Base-by-base conservation (phyloP, 225 moss, liverwort and hornwort species). In the Marchantia paleacea region DNA sequence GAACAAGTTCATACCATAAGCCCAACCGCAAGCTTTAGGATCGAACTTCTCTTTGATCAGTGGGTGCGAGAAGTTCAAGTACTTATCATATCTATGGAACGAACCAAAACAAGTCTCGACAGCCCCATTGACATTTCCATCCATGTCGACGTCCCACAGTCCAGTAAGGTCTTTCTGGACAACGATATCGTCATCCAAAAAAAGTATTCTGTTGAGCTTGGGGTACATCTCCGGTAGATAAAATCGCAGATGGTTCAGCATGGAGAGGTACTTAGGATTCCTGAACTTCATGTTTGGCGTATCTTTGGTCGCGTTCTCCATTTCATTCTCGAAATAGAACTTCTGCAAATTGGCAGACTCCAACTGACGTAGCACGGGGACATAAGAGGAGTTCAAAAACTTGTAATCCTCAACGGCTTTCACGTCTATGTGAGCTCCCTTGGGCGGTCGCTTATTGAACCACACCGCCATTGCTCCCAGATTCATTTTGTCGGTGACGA, bases 231-330 rank as follows among this genome's bases (percentile, higher is more conserved):
- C 92, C 10, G 93, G 93, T 10, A 94, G 79, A 80, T 94, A 97
- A 75, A 97, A 97, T 20, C 93, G 81, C 58, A 97, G 54, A 84
- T 97, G 93, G 73, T 94, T 97, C 28, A 97, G 90, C 90, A 95
- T 86, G 16, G 94, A 96, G 83, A 95, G 51, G 66, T 95, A 94
- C 89, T 95, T 97, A 13, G 93, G 93, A 69, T 97, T 97, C 6
- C 92, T 88, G 80, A 89, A 93, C 83, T 94, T 95, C 86, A 97
- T 80, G 69, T 91, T 92, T 0, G 84, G 80, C 7, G 84, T 87
- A 39, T 87, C 89, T 65, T 82, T 83, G 62, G 90, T 80, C 77
- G 84, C 72, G 66, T 87, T 67, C 81, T 91, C 85, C 90, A 91
- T 76, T 79, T 85, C 88, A 19, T 89, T 88, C 79, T 89, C 90